Conservation (phyloP, 768 basidiomycete species). For the Auricularia sp. region DNA sequence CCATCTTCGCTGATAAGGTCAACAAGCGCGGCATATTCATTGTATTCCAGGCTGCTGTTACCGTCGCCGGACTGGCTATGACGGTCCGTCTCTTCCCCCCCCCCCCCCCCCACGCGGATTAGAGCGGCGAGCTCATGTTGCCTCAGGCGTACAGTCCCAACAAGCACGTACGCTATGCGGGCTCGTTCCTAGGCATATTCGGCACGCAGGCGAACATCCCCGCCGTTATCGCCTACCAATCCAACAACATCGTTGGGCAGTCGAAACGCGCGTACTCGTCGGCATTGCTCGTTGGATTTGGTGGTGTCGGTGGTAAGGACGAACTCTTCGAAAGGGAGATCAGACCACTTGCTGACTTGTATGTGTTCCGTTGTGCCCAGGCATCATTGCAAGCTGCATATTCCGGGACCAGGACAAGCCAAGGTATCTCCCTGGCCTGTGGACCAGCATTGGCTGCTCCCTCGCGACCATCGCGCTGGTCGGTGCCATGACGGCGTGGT, state of each 20-base stretch:
- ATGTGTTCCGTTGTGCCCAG: not conserved
- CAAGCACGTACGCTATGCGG: not conserved
- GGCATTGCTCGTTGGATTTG: slow-evolving; percentile 12
- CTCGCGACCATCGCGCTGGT: slow-evolving; percentile 5
- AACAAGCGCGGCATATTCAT: slow-evolving; percentile 16
- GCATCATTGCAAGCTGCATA: slow-evolving; percentile 11
- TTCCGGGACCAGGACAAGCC: slow-evolving; percentile 11
- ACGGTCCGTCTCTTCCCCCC: slow-evolving; percentile 6
- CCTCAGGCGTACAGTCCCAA: not conserved
- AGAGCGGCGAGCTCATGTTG: not conserved
- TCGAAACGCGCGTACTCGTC: slow-evolving; percentile 15
- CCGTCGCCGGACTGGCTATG: slow-evolving; percentile 13
- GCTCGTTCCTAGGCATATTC: slow-evolving; percentile 4
- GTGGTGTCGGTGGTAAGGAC: slow-evolving; percentile 5
- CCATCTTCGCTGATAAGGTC: slow-evolving; percentile 13
- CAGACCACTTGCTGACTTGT: too few species aligned
- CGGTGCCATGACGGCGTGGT: slow-evolving; percentile 8
- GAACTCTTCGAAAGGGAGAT: too few species aligned
- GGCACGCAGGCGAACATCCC: slow-evolving; percentile 1
- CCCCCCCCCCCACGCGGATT: not conserved
- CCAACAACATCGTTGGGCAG: slow-evolving; percentile 15
- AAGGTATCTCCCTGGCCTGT: slow-evolving; percentile 9
- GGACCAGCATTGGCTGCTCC: slow-evolving; percentile 10
- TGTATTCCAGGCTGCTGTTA: slow-evolving; percentile 11
- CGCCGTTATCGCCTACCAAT: slow-evolving; percentile 6